Evolutionary conservation across 495 filamentous ascomycete genomes (phyloP), one percentile per base, ranked within the genome.

Genomic region (Hypomontagnella monticulosa): DNA sequence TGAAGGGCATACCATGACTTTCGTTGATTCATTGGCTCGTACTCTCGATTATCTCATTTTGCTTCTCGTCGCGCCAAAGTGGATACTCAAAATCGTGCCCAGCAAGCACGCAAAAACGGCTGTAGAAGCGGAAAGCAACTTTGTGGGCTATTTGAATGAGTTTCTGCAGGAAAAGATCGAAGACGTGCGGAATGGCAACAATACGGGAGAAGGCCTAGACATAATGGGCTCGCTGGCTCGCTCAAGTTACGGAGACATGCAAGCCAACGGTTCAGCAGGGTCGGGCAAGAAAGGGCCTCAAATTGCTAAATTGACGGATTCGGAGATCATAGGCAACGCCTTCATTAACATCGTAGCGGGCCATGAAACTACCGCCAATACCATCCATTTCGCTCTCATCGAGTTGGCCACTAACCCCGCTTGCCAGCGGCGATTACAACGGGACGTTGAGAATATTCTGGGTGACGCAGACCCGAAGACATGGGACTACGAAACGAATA

Each of bases 311-410:
- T 67, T 88, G 9, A 73, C 73, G 3, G 82, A 88, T 63, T 74
- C 76, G 12, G 88, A 91, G 44, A 87, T 92, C 63, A 78, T 89
- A 19, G 87, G 86, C 30, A 90, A 92, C 67, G 84, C 87, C 9
- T 92, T 90, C 72, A 83, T 91, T 66, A 87, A 90, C 71, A 83
- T 87, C 38, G 77, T 91, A 11, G 89, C 89, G 0, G 89, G 89
- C 16, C 89, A 92, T 72, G 89, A 91, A 70, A 89, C 89, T 0
- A 85, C 87, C 3, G 88, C 89, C 44, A 90, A 90, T 73, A 80
- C 81, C 1, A 73, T 89, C 8, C 87, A 91, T 69, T 90, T 87
- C 68, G 75, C 83, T 11, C 73, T 91, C 1, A 44, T 88, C 43
- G 77, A 82, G 54, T 82, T 92, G 1, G 89, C 89, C 19, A 79